Conservation (phyloP, 805 yeast species). For the Citeromyces matritensis region DNA sequence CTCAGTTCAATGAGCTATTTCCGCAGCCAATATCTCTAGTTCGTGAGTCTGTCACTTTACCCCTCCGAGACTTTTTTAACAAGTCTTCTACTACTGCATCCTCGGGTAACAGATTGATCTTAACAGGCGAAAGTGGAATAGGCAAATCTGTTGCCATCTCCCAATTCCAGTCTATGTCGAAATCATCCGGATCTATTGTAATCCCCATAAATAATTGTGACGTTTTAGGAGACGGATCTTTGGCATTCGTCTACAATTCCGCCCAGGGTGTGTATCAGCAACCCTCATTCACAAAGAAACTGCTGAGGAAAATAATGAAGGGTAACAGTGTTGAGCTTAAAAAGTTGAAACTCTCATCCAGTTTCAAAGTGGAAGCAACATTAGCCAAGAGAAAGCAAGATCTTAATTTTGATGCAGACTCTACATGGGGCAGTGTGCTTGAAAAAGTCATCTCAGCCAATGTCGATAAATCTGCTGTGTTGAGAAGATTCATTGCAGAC, state of each 20-base stretch:
- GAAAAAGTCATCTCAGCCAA: conserved; percentile 6
- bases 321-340: conserved; percentile 26
- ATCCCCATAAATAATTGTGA: conserved; percentile 53
- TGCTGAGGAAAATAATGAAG: conserved; percentile 34
- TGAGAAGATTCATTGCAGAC: conserved; percentile 40
- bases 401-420: conserved; percentile 4
- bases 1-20: conserved; percentile 57
- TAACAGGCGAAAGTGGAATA: conserved; percentile 60
- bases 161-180: conserved; percentile 50
- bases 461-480: conserved; percentile 23
- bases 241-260: conserved; percentile 46
- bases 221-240: conserved; percentile 53
- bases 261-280: conserved; percentile 39
- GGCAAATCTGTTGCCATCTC: conserved; percentile 68
- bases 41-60: conserved; percentile 28
- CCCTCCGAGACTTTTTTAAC: conserved; percentile 22
- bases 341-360: conserved; percentile 17
- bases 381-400: conserved; percentile 1
- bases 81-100: conserved; percentile 17
- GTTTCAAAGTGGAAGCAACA: conserved; percentile 14
- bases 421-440: conserved; percentile 29
- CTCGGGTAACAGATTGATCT: conserved; percentile 28
- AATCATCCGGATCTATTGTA: conserved; percentile 26
- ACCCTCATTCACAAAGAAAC: conserved; percentile 58
- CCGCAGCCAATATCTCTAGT: conserved; percentile 43